Percentiles rank a stretch among this genome's conserved stretches.
phyloP scores from a whole-genome alignment of 352 stramenopile species.

The Pythium diclinum region DNA sequence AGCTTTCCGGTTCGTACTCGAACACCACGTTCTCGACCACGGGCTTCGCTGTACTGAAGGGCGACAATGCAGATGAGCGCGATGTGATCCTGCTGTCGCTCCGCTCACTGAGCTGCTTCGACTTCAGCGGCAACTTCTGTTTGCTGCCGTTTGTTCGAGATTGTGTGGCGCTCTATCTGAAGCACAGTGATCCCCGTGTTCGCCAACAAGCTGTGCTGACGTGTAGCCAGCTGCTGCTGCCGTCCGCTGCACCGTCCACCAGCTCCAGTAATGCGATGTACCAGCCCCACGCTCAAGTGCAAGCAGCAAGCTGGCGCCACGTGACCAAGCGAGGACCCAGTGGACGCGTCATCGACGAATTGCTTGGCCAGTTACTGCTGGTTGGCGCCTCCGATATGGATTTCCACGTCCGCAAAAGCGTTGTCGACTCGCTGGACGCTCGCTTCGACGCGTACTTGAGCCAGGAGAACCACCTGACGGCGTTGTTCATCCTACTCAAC shows the following conservation, averaged over 20 bases:
- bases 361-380: constrained; percentile 90
- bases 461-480: constrained; percentile 90
- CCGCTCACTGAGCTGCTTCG: constrained; percentile 92
- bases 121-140: constrained; percentile 90
- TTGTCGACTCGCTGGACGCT: constrained; percentile 91
- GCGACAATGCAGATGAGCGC: constrained; percentile 74
- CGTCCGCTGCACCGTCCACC: constrained; percentile 23
- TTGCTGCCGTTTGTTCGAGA: constrained; percentile 95
- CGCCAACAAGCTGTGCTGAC: constrained; percentile 88
- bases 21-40: not conserved
- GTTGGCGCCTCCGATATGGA: constrained; percentile 93
- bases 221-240: constrained; percentile 74
- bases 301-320: constrained; percentile 42
- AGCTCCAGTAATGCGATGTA: constrained; percentile 18
- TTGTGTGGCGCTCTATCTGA: constrained; percentile 91
- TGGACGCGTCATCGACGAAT: constrained; percentile 90
- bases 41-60: constrained; percentile 47
- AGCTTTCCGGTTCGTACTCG: constrained; percentile 9
- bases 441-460: constrained; percentile 94
- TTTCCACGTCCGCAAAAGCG: constrained; percentile 86
- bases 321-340: constrained; percentile 81
- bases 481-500: constrained; percentile 95
- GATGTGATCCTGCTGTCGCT: constrained; percentile 89
- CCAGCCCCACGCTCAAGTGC: constrained; percentile 12
- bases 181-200: constrained; percentile 87